These are phyloP conservation scores for Colletotrichum phormii DNA, from an alignment of 2,329 filamentous ascomycete genomes.

Conservation along the genomic window DNA sequence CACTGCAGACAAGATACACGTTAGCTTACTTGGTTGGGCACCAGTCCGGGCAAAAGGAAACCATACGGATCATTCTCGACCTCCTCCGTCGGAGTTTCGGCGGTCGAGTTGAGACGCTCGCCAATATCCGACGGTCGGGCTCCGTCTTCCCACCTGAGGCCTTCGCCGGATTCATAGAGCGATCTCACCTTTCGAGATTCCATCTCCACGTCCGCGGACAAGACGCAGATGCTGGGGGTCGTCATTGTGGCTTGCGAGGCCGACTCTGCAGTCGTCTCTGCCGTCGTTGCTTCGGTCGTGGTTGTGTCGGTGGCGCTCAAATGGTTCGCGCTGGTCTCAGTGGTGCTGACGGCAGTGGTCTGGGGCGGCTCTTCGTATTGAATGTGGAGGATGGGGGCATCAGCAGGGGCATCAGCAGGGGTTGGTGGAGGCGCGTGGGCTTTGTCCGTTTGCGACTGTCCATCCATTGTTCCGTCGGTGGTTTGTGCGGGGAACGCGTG, in stretches of 20 bases:
- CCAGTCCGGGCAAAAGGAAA: conserved; percentile 58
- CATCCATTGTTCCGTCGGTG: conserved; percentile 23
- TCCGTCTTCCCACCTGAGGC: conserved; percentile 64
- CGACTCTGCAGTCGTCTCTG: conserved; percentile 37
- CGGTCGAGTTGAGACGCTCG: conserved; percentile 61
- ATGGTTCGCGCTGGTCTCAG: neutral
- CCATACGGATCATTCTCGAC: conserved; percentile 67
- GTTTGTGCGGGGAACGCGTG: conserved; percentile 29
- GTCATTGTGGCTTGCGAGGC: conserved; percentile 35
- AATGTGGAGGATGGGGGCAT: conserved; percentile 24
- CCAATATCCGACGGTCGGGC: conserved; percentile 57
- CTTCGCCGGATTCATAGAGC: conserved; percentile 70
- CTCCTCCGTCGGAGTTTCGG: conserved; percentile 63
- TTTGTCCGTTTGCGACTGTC: conserved; percentile 14
- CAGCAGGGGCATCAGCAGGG: conserved; percentile 10
- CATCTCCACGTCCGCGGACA: conserved; percentile 68
- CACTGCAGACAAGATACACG: conserved; percentile 39
- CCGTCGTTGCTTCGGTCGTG: neutral
- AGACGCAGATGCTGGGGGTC: conserved; percentile 62
- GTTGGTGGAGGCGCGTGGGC: conserved; percentile 3
- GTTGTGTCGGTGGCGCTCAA: neutral
- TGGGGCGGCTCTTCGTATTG: conserved; percentile 23
- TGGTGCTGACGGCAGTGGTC: conserved; percentile 17
- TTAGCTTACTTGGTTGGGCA: conserved; percentile 44
- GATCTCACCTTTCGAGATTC: conserved; percentile 77